phyloP scores from a whole-genome alignment of 345 rosid genomes.

The Punica granatum region DNA sequence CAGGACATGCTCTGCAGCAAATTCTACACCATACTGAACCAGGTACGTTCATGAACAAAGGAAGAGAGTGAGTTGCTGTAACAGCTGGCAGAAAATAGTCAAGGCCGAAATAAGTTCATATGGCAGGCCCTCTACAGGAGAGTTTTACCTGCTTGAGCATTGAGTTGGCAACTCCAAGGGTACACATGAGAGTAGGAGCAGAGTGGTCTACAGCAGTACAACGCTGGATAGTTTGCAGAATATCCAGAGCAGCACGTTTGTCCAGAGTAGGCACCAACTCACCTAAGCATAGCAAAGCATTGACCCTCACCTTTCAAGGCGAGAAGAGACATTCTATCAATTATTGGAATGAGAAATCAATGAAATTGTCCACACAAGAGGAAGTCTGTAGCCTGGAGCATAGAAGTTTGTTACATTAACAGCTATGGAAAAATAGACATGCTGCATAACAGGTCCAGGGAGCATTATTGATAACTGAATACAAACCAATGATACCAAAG shows the following conservation, averaged over 20 bases:
- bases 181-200: slow-evolving; percentile 95
- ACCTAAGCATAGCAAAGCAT: slow-evolving; percentile 81
- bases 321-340: slow-evolving; percentile 10
- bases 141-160: slow-evolving; percentile 71
- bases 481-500: not conserved
- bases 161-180: slow-evolving; percentile 87
- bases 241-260: slow-evolving; percentile 60
- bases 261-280: slow-evolving; percentile 68
- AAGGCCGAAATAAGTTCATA: not conserved
- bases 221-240: slow-evolving; percentile 81
- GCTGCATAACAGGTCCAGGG: not conserved
- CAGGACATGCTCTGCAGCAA: slow-evolving; percentile 80
- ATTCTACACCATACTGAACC: slow-evolving; percentile 81
- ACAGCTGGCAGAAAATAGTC: not conserved
- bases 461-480: not conserved
- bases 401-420: not conserved
- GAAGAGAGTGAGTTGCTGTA: slow-evolving; percentile 7
- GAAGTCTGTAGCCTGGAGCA: not conserved
- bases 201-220: slow-evolving; percentile 95
- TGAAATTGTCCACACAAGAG: not conserved
- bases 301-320: slow-evolving; percentile 74
- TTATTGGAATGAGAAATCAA: not conserved
- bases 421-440: not conserved
- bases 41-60: slow-evolving; percentile 10
- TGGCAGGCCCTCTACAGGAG: not conserved